These are phyloP conservation scores for Chlorella variabilis DNA, from an alignment of 163 green algal species.

Conservation along the genomic window DNA sequence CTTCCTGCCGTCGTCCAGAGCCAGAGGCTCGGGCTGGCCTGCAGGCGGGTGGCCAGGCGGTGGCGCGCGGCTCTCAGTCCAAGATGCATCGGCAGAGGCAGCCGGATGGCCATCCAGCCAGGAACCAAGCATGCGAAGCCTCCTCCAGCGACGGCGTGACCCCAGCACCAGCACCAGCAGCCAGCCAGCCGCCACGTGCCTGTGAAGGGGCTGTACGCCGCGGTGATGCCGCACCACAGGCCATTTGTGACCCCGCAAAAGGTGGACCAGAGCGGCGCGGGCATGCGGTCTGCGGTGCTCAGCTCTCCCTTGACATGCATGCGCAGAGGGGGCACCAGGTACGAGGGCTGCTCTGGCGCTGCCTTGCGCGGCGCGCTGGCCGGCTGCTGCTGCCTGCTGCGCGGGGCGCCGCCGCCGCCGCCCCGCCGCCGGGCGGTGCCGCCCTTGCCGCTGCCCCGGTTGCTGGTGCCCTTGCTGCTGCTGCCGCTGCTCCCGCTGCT, in stretches of 20 bases:
- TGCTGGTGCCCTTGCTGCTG: background rate
- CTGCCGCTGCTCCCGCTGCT: background rate
- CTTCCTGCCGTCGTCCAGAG: constrained; percentile 9
- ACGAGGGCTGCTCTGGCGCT: background rate
- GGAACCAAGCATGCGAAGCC: too few species aligned
- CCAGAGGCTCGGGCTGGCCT: constrained; percentile 41
- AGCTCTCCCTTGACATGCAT: background rate
- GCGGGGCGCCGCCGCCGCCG: background rate
- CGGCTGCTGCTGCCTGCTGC: constrained; percentile 7
- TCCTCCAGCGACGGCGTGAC: too few species aligned
- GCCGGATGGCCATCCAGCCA: too few species aligned
- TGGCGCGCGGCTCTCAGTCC: background rate
- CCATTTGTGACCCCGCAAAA: constrained; percentile 42
- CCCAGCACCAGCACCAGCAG: background rate
- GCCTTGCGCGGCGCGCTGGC: background rate
- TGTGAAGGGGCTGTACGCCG: constrained; percentile 31
- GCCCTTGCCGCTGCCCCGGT: background rate
- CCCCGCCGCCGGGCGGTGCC: background rate
- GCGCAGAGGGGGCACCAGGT: constrained; percentile 13
- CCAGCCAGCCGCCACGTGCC: background rate
- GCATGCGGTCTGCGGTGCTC: constrained; percentile 30
- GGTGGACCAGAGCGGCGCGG: constrained; percentile 39
- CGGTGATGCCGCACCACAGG: constrained; percentile 41
- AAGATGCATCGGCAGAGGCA: too few species aligned
- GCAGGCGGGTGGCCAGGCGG: background rate